Percentiles rank a stretch among this genome's conserved stretches.
phyloP scores from a whole-genome alignment of 345 rosid species.

The Pistacia atlantica region DNA sequence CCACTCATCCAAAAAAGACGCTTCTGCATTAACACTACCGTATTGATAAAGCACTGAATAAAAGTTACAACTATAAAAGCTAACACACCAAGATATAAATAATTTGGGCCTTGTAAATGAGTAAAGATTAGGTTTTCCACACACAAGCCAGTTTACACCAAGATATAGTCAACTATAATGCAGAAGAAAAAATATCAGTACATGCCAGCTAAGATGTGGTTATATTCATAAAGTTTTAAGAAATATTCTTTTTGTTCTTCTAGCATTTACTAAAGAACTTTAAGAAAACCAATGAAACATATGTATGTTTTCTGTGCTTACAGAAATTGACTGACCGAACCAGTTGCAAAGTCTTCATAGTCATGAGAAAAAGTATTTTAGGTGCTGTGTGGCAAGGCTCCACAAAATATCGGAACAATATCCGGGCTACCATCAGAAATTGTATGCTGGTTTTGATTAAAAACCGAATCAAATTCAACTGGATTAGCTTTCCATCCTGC shows the following conservation, averaged over 20 bases:
- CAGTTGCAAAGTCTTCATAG: slow-evolving; percentile 95
- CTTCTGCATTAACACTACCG: no score
- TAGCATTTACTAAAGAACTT: background rate
- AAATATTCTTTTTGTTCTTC: background rate
- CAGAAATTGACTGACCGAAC: slow-evolving; percentile 34
- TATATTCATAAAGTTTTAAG: background rate
- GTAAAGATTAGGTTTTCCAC: background rate
- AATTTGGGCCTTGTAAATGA: background rate
- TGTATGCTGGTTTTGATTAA: slow-evolving; percentile 81
- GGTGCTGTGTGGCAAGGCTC: slow-evolving; percentile 82
- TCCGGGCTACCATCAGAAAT: slow-evolving; percentile 93
- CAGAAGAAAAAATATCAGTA: background rate
- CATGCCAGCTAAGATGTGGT: background rate
- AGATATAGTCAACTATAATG: background rate
- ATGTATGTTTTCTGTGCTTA: no score
- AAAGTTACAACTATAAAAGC: no score
- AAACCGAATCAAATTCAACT: slow-evolving; percentile 93
- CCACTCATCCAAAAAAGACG: no score
- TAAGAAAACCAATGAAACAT: background rate
- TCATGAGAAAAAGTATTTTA: slow-evolving; percentile 89
- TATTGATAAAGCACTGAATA: no score
- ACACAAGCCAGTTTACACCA: background rate
- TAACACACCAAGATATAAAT: background rate
- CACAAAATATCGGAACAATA: slow-evolving; percentile 89
- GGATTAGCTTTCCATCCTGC: slow-evolving; percentile 99